phyloP scores from a whole-genome alignment of 2,329 filamentous ascomycete species.

The Trichophyton benhamiae region DNA sequence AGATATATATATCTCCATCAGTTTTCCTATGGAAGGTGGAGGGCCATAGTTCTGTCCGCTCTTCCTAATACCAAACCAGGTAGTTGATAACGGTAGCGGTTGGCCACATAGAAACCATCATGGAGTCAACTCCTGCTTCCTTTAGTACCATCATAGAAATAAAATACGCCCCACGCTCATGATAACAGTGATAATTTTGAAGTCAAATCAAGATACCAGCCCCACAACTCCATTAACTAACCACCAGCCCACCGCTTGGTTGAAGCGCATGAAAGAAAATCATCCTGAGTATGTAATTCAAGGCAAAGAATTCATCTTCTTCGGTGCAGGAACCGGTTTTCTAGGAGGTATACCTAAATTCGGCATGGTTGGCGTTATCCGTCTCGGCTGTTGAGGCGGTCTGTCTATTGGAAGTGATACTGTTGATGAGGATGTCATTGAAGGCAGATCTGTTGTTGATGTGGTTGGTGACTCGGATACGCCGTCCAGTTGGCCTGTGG shows the following conservation, averaged over 20 bases:
- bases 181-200: background rate
- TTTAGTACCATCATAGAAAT: background rate
- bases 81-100: background rate
- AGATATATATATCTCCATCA: no score
- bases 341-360: conserved; percentile 9
- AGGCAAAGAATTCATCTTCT: background rate
- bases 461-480: background rate
- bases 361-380: conserved; percentile 1
- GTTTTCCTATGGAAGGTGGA: no score
- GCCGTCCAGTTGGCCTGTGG: background rate
- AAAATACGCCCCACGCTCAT: background rate
- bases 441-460: background rate
- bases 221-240: background rate
- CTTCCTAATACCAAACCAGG: no score
- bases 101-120: background rate
- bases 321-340: conserved; percentile 9
- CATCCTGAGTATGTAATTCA: no score
- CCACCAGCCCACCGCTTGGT: background rate
- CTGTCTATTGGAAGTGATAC: background rate
- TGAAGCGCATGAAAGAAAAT: background rate
- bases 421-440: background rate
- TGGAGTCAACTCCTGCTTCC: background rate
- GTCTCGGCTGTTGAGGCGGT: conserved; percentile 4
- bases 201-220: background rate
- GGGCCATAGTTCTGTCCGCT: no score